Evolutionary conservation across 768 basidiomycete species (phyloP).

Genomic region (Suillus tomentosus): DNA sequence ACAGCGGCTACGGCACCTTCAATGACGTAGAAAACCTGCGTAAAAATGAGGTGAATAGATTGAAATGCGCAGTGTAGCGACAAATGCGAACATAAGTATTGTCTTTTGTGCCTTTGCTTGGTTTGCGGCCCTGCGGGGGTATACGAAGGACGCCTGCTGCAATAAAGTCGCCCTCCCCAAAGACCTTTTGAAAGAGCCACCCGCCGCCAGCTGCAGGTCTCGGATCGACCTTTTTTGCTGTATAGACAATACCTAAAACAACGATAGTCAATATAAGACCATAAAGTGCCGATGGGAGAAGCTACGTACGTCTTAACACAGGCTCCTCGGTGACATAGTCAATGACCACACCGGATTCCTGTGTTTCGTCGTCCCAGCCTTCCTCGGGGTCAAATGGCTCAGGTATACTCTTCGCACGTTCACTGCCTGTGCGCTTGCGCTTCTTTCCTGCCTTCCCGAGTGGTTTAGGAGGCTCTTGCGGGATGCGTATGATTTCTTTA

Average conservation of each 20-base stretch:
- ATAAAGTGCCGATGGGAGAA: neutral
- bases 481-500: slow-evolving; percentile 61
- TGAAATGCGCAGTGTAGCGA: neutral
- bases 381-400: slow-evolving; percentile 54
- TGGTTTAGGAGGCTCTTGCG: slow-evolving; percentile 50
- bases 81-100: slow-evolving; percentile 79
- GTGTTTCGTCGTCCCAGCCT: slow-evolving; percentile 87
- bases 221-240: slow-evolving; percentile 66
- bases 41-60: slow-evolving; percentile 1
- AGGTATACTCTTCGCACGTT: slow-evolving; percentile 39
- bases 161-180: slow-evolving; percentile 88
- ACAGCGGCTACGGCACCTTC: slow-evolving; percentile 88
- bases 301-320: slow-evolving; percentile 66
- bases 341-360: slow-evolving; percentile 62
- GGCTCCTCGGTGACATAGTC: slow-evolving; percentile 66
- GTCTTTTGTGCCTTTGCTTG: slow-evolving; percentile 86
- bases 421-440: slow-evolving; percentile 32
- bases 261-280: slow-evolving; percentile 10
- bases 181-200: slow-evolving; percentile 91
- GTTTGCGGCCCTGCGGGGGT: slow-evolving; percentile 79
- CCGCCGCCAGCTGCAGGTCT: slow-evolving; percentile 57
- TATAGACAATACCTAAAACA: slow-evolving; percentile 73
- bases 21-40: slow-evolving; percentile 75
- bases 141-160: slow-evolving; percentile 88
- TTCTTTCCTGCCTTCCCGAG: slow-evolving; percentile 42